Evolutionary conservation across 495 filamentous ascomycete genomes (phyloP), one percentile per base, ranked within the genome.

Genomic region (Cercophora scortea): DNA sequence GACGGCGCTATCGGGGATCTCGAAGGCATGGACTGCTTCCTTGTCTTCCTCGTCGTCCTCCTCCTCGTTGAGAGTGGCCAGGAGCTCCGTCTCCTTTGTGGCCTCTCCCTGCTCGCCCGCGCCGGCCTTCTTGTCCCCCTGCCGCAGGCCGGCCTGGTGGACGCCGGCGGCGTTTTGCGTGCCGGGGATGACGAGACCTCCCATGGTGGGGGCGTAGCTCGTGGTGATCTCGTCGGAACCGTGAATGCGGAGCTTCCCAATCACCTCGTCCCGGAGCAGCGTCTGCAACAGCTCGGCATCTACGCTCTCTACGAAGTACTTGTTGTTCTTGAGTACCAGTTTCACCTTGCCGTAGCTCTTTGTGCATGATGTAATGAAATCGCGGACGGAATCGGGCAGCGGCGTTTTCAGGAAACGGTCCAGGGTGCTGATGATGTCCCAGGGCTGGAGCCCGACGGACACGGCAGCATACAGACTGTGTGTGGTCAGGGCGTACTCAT

Each of bases 381-480:
- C 70, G 51, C 79, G 79, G 45, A 96, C 89, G n/a, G 80, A 77
- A 1, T 85, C 78, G 0, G 92, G 89, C 8, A 97, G 71, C 6
- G 85, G 78, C 0, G 86, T 92, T 70, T 97, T 97, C 12, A 89
- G 87, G 53, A 96, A 80, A 38, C 86, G 79, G 48, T 96, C 89
- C 33, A 99, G 73, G 32, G 88, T 87, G 50, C 81, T 82, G 55
- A 97, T 88, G 54, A 99, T 96, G 67, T 98, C 93, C 54, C 86
- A 74, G 4, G 90, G 86, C 50, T 85, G 81, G 47, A 96, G 69
- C 10, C 93, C 93, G 47, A 96, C 88, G 9, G 90, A 95, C 3
- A 96, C 89, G 25, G 93, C 94, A 1, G 93, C 92, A 67, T 96
- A 96, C 32, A 98, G 75, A 66, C 89, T 95, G 66, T 97, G 90